Evolutionary conservation across 306 rosid species (phyloP), one percentile per base, ranked within the genome.

Genomic region (Calophaca sinica): DNA sequence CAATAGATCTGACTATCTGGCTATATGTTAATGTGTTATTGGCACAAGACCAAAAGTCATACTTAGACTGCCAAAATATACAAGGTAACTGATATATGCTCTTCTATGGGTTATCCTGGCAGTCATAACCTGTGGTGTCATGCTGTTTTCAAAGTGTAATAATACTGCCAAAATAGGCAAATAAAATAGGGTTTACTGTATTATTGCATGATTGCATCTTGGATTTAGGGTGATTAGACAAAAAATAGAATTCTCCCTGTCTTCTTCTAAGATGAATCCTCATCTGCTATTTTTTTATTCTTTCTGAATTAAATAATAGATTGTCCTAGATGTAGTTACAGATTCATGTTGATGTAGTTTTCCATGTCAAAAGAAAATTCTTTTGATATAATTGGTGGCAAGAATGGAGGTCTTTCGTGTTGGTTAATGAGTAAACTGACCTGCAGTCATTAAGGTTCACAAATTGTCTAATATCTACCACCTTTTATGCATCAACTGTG

Each of bases 291-390:
- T 60, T 42, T 9, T 51, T 29, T 31, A 12, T 49, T 58, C 64
- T 66, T 42, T 73, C 15, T 49, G 51, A 73, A 46, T 28, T 39
- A 58, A 64, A 67, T 61, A 35, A 60, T 60, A 11, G 59, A 78
- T 14, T 78, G 39, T 62, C 31, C 59, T 51, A 62, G 12, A 62
- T 70, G 15, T 69, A 59, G 9, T 31, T 29, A 32, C 7, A 67
- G 42, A 10, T 59, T 50, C 44, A 14, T 49, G 64, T 65, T 79
- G 78, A 53, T 79, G 38, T 28, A 66, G 59, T 46, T 54, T 55
- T 39, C 52, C 44, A 33, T 11, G 51, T 41, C 31, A 13, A 63
- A n/a, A 64, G 58, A 58, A 53, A 52, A 20, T 9, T n/a, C 12
- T 29, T 38, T 31, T 50, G 48, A 35, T 20, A 61, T 67, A n/a